phyloP scores from a whole-genome alignment of 139 green algal species.

The Chlorella sorokiniana region DNA sequence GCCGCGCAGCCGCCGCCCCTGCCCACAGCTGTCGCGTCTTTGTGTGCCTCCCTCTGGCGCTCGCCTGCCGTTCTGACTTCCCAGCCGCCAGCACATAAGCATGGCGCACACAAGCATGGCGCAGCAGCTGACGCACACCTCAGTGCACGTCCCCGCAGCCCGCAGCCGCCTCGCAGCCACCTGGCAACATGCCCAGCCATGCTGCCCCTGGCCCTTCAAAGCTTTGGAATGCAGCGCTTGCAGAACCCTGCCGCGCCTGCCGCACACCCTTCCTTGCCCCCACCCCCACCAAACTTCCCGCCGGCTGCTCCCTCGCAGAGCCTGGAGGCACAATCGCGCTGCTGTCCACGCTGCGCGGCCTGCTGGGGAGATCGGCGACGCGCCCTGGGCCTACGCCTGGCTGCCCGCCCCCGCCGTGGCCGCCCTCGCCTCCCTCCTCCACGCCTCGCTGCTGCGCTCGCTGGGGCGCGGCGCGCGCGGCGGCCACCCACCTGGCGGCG shows the following conservation, averaged over 20 bases:
- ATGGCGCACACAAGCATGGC: too few species aligned
- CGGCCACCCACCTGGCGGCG: slow-evolving; percentile 16
- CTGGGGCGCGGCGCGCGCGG: slow-evolving; percentile 3
- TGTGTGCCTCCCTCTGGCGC: too few species aligned
- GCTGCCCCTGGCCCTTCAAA: too few species aligned
- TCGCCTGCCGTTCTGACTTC: too few species aligned
- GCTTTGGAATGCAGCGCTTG: too few species aligned
- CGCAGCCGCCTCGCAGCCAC: too few species aligned
- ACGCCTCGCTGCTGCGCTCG: slow-evolving; percentile 32
- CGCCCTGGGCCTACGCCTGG: slow-evolving; percentile 5
- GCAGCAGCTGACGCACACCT: too few species aligned
- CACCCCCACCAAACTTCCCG: neutral
- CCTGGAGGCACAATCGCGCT: neutral
- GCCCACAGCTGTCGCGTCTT: neutral
- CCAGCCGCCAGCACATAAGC: too few species aligned
- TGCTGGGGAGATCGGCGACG: neutral
- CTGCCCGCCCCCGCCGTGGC: neutral
- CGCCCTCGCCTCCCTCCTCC: slow-evolving; percentile 21
- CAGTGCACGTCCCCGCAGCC: too few species aligned
- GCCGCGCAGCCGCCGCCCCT: too few species aligned
- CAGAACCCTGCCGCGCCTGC: too few species aligned
- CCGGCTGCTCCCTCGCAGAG: neutral
- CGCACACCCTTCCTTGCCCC: neutral
- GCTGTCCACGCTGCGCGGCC: slow-evolving; percentile 9
- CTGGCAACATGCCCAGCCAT: too few species aligned